A percentile compares a stretch with the other conserved stretches of the same genome.
These are phyloP conservation scores for Hypoxylon intermedium DNA, from an alignment of 495 filamentous ascomycete species.

Conservation along the genomic window DNA sequence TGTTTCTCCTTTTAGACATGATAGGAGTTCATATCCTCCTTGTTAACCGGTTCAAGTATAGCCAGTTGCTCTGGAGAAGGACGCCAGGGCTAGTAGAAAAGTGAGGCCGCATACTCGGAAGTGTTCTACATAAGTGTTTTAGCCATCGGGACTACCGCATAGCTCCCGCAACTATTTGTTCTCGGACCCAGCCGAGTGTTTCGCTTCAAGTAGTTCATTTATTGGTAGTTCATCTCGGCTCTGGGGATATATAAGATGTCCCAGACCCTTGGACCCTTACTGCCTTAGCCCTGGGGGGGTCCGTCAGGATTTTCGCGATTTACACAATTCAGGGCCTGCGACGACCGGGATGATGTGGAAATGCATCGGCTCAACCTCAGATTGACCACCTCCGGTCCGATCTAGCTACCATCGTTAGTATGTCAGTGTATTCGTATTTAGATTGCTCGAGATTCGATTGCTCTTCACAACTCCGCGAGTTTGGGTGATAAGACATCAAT, in stretches of 20 bases:
- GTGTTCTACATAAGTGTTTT: background rate
- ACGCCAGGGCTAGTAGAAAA: slow-evolving; percentile 6
- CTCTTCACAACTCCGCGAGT: too few species aligned
- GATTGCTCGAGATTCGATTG: background rate
- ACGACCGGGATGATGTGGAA: slow-evolving; percentile 1
- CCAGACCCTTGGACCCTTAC: slow-evolving; percentile 1
- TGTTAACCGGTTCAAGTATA: too few species aligned
- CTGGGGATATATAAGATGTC: background rate
- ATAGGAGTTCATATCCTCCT: too few species aligned
- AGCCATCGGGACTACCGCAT: background rate
- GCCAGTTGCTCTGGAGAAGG: too few species aligned
- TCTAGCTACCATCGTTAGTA: background rate
- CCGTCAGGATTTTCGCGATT: background rate
- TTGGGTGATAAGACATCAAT: too few species aligned
- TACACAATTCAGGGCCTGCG: background rate
- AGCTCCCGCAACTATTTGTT: too few species aligned
- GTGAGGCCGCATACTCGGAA: background rate
- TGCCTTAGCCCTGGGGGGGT: slow-evolving; percentile 9
- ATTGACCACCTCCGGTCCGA: slow-evolving; percentile 19
- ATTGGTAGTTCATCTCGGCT: slow-evolving; percentile 2
- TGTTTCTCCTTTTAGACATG: background rate
- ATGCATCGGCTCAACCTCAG: slow-evolving; percentile 18
- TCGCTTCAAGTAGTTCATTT: too few species aligned
- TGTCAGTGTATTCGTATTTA: too few species aligned
- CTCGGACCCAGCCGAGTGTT: too few species aligned